phyloP scores from a whole-genome alignment of 495 filamentous ascomycete species.

The Penicillium egyptiacum region DNA sequence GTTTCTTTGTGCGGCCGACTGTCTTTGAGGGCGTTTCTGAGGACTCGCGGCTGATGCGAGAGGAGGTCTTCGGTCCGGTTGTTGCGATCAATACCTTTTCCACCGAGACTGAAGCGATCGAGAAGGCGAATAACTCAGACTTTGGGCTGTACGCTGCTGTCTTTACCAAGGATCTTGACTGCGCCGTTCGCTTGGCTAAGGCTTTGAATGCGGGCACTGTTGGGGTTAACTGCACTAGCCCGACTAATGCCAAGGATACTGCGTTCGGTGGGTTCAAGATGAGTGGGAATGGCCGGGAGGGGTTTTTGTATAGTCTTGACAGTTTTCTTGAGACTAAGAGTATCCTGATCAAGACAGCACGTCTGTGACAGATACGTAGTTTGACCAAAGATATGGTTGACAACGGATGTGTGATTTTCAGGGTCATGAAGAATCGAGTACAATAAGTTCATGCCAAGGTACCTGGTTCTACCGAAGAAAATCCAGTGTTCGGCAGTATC shows the following conservation, averaged over 20 bases:
- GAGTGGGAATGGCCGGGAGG: slow-evolving; percentile 81
- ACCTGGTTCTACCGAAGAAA: neutral
- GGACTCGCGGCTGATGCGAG: slow-evolving; percentile 59
- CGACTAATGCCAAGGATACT: slow-evolving; percentile 56
- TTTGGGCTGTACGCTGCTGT: slow-evolving; percentile 82
- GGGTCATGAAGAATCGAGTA: neutral
- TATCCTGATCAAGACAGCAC: slow-evolving; percentile 31
- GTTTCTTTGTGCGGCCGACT: slow-evolving; percentile 68
- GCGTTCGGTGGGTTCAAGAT: slow-evolving; percentile 92
- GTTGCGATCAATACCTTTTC: slow-evolving; percentile 78
- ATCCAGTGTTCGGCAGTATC: neutral
- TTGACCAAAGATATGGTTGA: neutral
- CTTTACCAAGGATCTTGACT: slow-evolving; percentile 76
- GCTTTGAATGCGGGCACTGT: slow-evolving; percentile 61
- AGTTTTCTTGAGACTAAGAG: slow-evolving; percentile 53
- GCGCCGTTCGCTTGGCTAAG: slow-evolving; percentile 33
- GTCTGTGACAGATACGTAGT: neutral
- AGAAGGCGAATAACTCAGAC: slow-evolving; percentile 76
- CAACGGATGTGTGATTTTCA: neutral
- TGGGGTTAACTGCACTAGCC: slow-evolving; percentile 79
- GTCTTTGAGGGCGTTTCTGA: slow-evolving; percentile 68
- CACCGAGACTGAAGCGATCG: slow-evolving; percentile 76
- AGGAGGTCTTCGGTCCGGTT: slow-evolving; percentile 87
- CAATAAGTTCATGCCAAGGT: neutral
- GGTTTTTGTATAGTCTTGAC: slow-evolving; percentile 42